Base-by-base conservation (phyloP, 176 grass and related monocot species). In the Luzula sylvatica region DNA sequence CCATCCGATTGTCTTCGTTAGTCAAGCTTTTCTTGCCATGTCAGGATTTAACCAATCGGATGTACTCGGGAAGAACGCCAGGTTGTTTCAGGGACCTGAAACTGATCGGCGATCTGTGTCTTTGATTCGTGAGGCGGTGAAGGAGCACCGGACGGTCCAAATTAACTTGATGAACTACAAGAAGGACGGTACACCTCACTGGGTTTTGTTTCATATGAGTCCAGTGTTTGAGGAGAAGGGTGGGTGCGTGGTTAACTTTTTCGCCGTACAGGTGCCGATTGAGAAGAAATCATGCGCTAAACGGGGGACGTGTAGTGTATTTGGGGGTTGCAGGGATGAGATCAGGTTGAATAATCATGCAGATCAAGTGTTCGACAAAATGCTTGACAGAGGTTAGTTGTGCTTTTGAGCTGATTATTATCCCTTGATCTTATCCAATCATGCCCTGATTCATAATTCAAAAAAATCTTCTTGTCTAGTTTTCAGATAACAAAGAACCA, bases 1-100 rank as follows among this genome's bases (percentile, higher is more conserved):
- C 40, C 92, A 98, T 60, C 92, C 92, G 25, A 90, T 98, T 73
- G 92, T 90, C 6, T 98, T 82, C 69, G 92, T 84, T 20, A 90
- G 85, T 5, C 50, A 70, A 6, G 69, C 78, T 7, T 83, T 87
- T 53, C 55, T 81, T 9, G 3, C 62, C 17, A 78, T 90, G 65
- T 79, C 85, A 1, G 81, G 85, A 1, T 90, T 90, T 61, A 18
- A 67, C 22, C 15, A 17, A 23, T 65, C 62, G 3, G 85, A 90
- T 21, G 45, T 98, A 11, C 62, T 98, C 1, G 92, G 92, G n/a
- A 77, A 75, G 58, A 83, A 80, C 68, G 77, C 79, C 5, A 71
- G 81, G 26, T 26, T 98, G 55, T 90, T 98, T 73, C 92, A 98
- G 75, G 92, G 92, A 55, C 68, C 81, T 8, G 81, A 72, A 23